Conservation (phyloP, 306 rosid genomes). For the Quercus rubra region DNA sequence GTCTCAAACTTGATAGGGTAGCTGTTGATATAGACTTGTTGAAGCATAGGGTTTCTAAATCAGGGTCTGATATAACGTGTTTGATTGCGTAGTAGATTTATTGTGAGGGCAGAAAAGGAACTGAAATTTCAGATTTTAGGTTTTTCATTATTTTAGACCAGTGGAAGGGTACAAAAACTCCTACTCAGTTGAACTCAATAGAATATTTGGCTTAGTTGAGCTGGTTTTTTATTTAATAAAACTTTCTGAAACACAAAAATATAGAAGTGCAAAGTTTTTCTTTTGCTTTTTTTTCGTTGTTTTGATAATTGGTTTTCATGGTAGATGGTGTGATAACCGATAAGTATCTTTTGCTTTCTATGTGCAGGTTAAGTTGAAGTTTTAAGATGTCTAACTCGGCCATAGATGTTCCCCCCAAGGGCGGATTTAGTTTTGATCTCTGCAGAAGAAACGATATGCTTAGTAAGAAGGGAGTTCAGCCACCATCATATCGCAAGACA, state of each 20-base stretch:
- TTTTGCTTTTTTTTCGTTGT: neutral
- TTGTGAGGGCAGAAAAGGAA: too few species aligned
- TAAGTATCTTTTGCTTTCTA: neutral
- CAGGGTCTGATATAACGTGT: neutral
- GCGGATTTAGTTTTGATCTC: constrained; percentile 86
- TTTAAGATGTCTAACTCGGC: constrained; percentile 47
- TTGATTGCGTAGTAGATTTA: neutral
- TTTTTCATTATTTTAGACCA: neutral
- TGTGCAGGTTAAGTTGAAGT: constrained; percentile 26
- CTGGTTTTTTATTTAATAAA: neutral
- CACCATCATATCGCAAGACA: constrained; percentile 67
- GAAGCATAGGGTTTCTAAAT: neutral
- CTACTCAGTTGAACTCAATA: neutral
- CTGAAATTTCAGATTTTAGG: neutral
- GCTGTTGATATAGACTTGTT: neutral
- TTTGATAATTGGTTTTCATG: neutral
- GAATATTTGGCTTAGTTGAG: neutral
- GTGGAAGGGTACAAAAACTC: neutral
- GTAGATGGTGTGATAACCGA: neutral
- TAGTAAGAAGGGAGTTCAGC: constrained; percentile 54
- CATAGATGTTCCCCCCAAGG: constrained; percentile 72
- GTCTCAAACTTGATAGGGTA: neutral
- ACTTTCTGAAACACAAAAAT: too few species aligned
- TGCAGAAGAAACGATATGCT: constrained; percentile 92
- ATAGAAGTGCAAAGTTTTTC: neutral